These are phyloP conservation scores for Dendrothele bispora DNA, from an alignment of 768 basidiomycete species.

Conservation along the genomic window DNA sequence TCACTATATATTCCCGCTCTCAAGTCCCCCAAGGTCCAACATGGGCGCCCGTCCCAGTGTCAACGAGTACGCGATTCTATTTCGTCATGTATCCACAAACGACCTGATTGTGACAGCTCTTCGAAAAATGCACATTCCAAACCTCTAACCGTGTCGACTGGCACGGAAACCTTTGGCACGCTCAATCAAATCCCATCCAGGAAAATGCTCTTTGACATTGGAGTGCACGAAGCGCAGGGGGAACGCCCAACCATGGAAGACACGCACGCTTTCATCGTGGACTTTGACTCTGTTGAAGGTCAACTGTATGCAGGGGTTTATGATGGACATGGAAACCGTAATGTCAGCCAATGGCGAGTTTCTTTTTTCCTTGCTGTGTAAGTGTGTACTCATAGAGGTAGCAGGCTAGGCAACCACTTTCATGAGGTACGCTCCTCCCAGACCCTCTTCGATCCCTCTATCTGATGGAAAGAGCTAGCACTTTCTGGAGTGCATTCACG, in stretches of 20 bases:
- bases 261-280: constrained; percentile 72
- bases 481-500: constrained; percentile 44
- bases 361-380: no score
- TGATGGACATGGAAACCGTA: constrained; percentile 80
- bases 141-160: constrained; percentile 45
- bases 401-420: constrained; percentile 77
- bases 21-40: no score
- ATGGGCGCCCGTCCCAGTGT: no score
- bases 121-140: constrained; percentile 51
- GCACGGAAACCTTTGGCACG: constrained; percentile 51
- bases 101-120: constrained; percentile 24
- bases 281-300: constrained; percentile 68
- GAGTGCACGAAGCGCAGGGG: constrained; percentile 59
- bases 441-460: no score
- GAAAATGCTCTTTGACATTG: constrained; percentile 44
- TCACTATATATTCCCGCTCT: no score
- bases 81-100: not conserved
- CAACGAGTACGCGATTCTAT: no score
- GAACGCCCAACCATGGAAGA: constrained; percentile 77
- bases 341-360: no score
- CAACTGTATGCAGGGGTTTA: constrained; percentile 85
- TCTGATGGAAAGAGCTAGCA: no score
- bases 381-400: no score
- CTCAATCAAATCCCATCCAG: constrained; percentile 50
- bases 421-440: constrained; percentile 46